Base-by-base conservation (phyloP, 306 rosid species). In the Lathyrus tuberosus region DNA sequence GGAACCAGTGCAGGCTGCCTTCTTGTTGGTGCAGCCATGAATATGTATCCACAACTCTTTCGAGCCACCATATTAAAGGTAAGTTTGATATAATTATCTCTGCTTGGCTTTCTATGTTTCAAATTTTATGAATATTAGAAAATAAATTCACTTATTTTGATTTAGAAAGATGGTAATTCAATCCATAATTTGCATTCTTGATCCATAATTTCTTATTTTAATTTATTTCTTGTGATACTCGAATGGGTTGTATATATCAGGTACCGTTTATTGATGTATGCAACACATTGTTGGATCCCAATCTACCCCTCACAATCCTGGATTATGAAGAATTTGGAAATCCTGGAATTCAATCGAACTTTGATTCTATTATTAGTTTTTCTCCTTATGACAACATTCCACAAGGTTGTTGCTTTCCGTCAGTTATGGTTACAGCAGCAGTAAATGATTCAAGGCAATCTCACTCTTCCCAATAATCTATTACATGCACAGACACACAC, bases 201-300 rank as follows among this genome's bases (percentile, higher is more conserved):
- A 49, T 5, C 78, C 15, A 10, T 28, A 43, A 3, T 58, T 70
- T 76, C 40, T 15, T 61, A 17, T 28, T 47, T 10, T 67, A 40
- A n/a, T 46, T 74, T 22, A 9, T 14, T 10, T 10, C 47, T 35
- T 42, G 40, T 78, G 63, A 84, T 67, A 60, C 53, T 78, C 38
- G 28, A 37, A 26, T 67, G 53, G 16, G 46, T 60, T 4, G 15
- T 47, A 51, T 77, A 65, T 70, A 15, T 64, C 84, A 94, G 98
- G 98, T 90, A 69, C 97, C 98, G 41, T 94, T 94, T 86, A 92
- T 94, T 43, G 98, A 94, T 73, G 73, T 94, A 46, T 88, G 98
- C 84, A 94, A 94, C 87, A 94, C 98, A 46, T 65, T 94, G 80
- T 66, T 88, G 78, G 95, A 94, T 91, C 86, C 93, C 35, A 84